Base-by-base conservation (phyloP, 352 stramenopile genomes). In the Globisporangium cystogenes region DNA sequence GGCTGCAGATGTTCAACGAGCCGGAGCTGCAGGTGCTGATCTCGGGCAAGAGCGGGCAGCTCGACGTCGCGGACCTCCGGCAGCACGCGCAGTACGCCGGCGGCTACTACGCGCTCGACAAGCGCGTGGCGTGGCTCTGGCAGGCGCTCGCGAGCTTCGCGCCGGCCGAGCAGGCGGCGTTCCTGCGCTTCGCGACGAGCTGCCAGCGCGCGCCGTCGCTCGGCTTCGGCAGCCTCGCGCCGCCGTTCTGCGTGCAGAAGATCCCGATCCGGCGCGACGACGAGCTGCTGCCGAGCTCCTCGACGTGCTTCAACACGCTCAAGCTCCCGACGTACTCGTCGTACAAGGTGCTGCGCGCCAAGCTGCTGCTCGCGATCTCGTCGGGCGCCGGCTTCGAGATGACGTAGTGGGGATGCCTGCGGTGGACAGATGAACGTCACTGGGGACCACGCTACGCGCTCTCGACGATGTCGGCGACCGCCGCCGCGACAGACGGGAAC, bases 271-370 rank as follows among this genome's bases (percentile, higher is more conserved):
- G 66, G 35, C 47, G 54, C 48, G 80, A 96, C 62, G 68, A 93
- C 42, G 89, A 96, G 49, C 69, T 96, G 48, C 80, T 99, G 31
- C 94, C 95, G 16, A 90, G 85, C 45, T 93, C 96, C 1, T 96
- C 82, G 20, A 99, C 96, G 51, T 99, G 96, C 74, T 98, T 99
- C 73, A 99, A 99, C 72, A 96, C 82, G 16, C 78, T 99, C 51
- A 99, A 99, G 68, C 82, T 99, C 36, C 96, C 96, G 26, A 98
- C 93, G 23, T 99, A 99, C 72, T 96, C 85, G 45, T 96, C 76
- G 41, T 90, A 97, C 66, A 97, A 96, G 52, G 79, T 97, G 49
- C 67, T 99, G 57, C 76, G 79, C 27, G 72, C 90, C 23, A 99
- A 99, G 70, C 67, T 99, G 21, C 55, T 98, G 15, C 86, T 92